A percentile compares a stretch with the other conserved stretches of the same genome.
Evolutionary conservation across 768 basidiomycete genomes (phyloP).

Genomic region (Termitomyces sp.): DNA sequence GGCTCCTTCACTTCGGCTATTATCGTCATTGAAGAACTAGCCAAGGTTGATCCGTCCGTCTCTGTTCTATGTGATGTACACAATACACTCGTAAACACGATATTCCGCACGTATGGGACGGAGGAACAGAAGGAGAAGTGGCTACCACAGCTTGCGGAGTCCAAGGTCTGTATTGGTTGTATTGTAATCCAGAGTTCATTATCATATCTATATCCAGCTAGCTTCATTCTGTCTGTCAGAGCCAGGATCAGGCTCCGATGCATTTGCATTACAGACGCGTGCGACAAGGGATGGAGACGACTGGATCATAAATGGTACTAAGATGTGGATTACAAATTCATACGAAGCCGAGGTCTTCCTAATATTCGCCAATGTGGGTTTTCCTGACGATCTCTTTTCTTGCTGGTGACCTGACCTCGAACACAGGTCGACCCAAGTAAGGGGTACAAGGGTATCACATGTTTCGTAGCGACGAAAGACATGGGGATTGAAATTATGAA

Average conservation of each 20-base stretch:
- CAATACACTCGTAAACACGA: slow-evolving; percentile 97
- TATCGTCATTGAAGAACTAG: slow-evolving; percentile 95
- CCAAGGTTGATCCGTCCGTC: slow-evolving; percentile 93
- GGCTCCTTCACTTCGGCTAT: slow-evolving; percentile 93
- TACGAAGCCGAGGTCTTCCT: slow-evolving; percentile 88
- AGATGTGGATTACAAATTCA: slow-evolving; percentile 99
- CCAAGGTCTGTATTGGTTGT: slow-evolving; percentile 48
- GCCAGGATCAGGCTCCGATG: slow-evolving; percentile 90
- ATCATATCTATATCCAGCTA: slow-evolving; percentile 48
- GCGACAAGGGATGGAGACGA: slow-evolving; percentile 83
- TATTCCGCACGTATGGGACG: slow-evolving; percentile 82
- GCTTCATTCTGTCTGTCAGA: slow-evolving; percentile 97
- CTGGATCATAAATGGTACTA: slow-evolving; percentile 93
- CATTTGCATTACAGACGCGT: slow-evolving; percentile 92
- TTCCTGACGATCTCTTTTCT: neutral
- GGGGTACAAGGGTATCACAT: slow-evolving; percentile 99
- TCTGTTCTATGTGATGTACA: slow-evolving; percentile 98
- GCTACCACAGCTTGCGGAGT: slow-evolving; percentile 77
- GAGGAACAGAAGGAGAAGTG: slow-evolving; percentile 85
- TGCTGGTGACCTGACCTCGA: neutral
- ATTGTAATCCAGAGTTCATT: neutral
- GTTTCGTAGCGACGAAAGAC: slow-evolving; percentile 93
- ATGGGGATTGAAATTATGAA: slow-evolving; percentile 98
- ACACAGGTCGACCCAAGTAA: slow-evolving; percentile 81
- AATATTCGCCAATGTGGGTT: slow-evolving; percentile 87